Conservation (phyloP, 2,329 filamentous ascomycete species). For the Diplocarpon rosae region DNA sequence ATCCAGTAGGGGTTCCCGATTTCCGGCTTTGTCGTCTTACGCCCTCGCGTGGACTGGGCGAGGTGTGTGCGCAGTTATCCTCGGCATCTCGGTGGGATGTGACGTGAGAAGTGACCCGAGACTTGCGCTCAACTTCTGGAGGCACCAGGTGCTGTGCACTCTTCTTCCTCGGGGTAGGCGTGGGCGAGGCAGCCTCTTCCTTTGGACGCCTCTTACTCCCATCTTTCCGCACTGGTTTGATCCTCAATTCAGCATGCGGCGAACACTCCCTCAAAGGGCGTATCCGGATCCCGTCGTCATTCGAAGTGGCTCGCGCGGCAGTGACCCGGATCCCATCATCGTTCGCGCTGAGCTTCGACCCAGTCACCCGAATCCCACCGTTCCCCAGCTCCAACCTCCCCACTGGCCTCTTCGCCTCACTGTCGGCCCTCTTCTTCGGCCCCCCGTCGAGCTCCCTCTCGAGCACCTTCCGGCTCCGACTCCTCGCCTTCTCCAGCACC, state of each 20-base stretch:
- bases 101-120: slow-evolving; percentile 11
- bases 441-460: slow-evolving; percentile 14
- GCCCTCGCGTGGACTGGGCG: slow-evolving; percentile 17
- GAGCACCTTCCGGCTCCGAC: background rate
- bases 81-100: slow-evolving; percentile 8
- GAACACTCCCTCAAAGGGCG: slow-evolving; percentile 11
- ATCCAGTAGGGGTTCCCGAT: slow-evolving; percentile 27
- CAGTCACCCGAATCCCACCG: slow-evolving; percentile 21
- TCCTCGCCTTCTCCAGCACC: slow-evolving; percentile 5
- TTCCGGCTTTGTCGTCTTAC: slow-evolving; percentile 16
- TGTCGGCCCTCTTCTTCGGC: background rate
- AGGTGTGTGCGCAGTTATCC: slow-evolving; percentile 16
- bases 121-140: slow-evolving; percentile 10
- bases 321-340: slow-evolving; percentile 21
- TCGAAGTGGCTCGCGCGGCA: slow-evolving; percentile 11
- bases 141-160: slow-evolving; percentile 16
- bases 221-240: slow-evolving; percentile 10
- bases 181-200: slow-evolving; percentile 6
- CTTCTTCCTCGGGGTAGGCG: slow-evolving; percentile 16
- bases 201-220: slow-evolving; percentile 11
- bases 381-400: background rate
- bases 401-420: background rate
- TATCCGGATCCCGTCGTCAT: slow-evolving; percentile 22
- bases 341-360: slow-evolving; percentile 13
- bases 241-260: slow-evolving; percentile 3